Base-by-base conservation (phyloP, 495 filamentous ascomycete species). In the Aspergillus coremiiformis region DNA sequence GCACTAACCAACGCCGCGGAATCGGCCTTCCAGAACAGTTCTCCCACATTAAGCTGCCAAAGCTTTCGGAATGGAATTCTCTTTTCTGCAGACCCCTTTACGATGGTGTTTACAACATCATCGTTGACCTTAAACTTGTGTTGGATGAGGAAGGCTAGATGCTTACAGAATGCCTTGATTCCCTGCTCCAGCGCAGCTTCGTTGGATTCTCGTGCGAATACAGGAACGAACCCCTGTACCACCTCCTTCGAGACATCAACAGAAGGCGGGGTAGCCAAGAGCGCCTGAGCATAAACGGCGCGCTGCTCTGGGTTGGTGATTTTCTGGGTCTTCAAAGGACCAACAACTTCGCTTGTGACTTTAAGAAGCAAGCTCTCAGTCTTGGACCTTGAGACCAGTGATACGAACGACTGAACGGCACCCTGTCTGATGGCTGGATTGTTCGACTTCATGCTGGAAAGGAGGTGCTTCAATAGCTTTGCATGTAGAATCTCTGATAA, bases 371-470 rank as follows among this genome's bases (percentile, higher is more conserved):
- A 63, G 3, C 69, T 55, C 22, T 77, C 73, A 51, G 85, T 76
- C 11, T 78, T 69, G 52, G 79, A 87, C 22, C 75, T 76, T 4
- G 66, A 64, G 10, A 80, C 70, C 15, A 89, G 66, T 3, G 82
- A 76, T 49, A 76, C 71, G 65, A 97, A 96, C 1, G 84, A 86
- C 19, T 75, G 76, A 10, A 88, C 61, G 19, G 86, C 87, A 9
- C 88, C 89, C 47, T 79, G 81, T 39, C 93, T 81, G 47, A 96
- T 88, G 2, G 63, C 66, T 4, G 78, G 68, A 60, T 94, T 96
- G 50, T 85, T 87, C 8, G 93, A 97, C 69, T 95, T 97, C 69
- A 87, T 74, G 66, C 86, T 96, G 17, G 89, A 81, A 9, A 97
- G 61, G 4, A 98, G 68, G 15, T 90, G 92, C 59, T 95, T 96